phyloP scores from a whole-genome alignment of 306 rosid species.

The Parietaria judaica region DNA sequence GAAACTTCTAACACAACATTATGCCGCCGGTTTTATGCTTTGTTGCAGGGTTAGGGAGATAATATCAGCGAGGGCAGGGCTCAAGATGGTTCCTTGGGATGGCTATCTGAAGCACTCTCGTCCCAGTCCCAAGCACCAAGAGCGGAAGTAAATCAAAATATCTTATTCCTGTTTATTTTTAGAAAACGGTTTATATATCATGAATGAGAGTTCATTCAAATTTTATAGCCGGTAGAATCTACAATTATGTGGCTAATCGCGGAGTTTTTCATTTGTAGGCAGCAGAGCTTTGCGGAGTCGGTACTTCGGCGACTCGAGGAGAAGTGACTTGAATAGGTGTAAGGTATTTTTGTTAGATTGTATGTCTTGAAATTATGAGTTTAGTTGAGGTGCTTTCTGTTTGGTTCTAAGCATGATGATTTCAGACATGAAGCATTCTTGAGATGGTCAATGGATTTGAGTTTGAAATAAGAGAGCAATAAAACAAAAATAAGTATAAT shows the following conservation, averaged over 20 bases:
- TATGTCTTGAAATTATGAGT: background rate
- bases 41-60: constrained; percentile 73
- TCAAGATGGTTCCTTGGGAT: constrained; percentile 95
- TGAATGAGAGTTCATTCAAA: too few species aligned
- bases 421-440: too few species aligned
- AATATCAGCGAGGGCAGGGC: constrained; percentile 83
- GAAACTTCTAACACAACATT: too few species aligned
- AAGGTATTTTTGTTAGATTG: constrained; percentile 3
- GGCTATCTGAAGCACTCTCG: constrained; percentile 93
- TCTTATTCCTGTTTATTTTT: too few species aligned
- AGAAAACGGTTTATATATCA: too few species aligned
- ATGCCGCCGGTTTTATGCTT: background rate
- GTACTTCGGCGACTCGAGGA: constrained; percentile 76
- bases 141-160: constrained; percentile 46
- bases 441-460: too few species aligned
- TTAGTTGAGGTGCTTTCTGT: background rate
- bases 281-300: constrained; percentile 77
- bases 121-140: constrained; percentile 89
- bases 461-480: too few species aligned
- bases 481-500: too few species aligned
- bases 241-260: constrained; percentile 9
- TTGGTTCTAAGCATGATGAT: background rate
- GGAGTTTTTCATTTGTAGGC: constrained; percentile 44
- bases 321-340: constrained; percentile 24
- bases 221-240: too few species aligned